Base-by-base conservation (phyloP, 2,329 filamentous ascomycete species). In the Ophiostoma quercus region DNA sequence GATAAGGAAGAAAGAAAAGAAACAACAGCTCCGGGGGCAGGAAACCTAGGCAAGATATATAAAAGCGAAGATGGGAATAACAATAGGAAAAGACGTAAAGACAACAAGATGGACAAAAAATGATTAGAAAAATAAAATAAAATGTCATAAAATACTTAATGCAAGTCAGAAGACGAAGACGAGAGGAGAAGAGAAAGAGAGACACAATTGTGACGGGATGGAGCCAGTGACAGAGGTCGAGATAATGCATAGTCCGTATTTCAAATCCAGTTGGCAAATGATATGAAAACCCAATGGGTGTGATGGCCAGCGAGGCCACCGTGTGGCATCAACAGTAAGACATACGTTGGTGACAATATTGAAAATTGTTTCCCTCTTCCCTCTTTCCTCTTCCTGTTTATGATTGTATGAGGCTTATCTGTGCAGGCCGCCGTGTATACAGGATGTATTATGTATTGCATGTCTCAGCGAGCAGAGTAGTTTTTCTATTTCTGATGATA, bases 401-500 rank as follows among this genome's bases (percentile, higher is more conserved):
- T 34, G 34, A 34, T 34, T 57, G 4, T n/a, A 22, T 11, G 51
- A 57, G 51, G 51, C 51, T 12, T 57, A 57, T 57, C 51, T 57
- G 6, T 47, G 1, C 16, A 47, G 6, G 43, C 3, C 7, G 16
- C 19, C 43, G 43, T 19, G 19, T 47, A 47, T 47, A 47, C 43
- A 2, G 43, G 43, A 19, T 7, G 43, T n/a, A 47, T n/a, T 47
- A 8, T 47, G 43, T 6, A 47, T 47, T 29, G 8, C 34, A 34
- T 34, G 34, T 8, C 34, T 34, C 34, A 34, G 8, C 25, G 2
- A 29, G 8, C 12, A 25, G 25, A 9, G 12, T 25, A 25, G 51
- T 25, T 57, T 25, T 57, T 57, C 51, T 57, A 57, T 57, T 29
- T 57, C n/a, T 47, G 43, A 47, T 47, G 16, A 47, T 47, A 47